Evolutionary conservation across 805 yeast species (phyloP).

Genomic region (Candida sakaeoensis): DNA sequence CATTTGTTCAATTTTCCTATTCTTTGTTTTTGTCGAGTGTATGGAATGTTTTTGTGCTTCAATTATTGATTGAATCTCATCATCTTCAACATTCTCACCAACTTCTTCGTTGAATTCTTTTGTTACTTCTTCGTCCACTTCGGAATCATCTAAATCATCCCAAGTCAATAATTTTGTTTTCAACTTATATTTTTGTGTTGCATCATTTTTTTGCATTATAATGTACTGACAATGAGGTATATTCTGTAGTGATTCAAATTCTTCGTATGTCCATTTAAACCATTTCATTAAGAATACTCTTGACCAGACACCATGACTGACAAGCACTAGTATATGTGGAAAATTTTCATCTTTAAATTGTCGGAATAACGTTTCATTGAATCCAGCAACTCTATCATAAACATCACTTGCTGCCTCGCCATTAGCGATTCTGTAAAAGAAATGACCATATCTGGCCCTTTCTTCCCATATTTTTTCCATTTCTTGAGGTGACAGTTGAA

Average conservation of each 20-base stretch:
- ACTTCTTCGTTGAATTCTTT: conserved; percentile 37
- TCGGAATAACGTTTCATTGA: conserved; percentile 81
- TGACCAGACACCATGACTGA: conserved; percentile 93
- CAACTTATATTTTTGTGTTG: conserved; percentile 50
- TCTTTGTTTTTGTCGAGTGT: conserved; percentile 38
- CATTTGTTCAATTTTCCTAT: conserved; percentile 37
- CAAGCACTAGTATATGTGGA: conserved; percentile 79
- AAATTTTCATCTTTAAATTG: conserved; percentile 68
- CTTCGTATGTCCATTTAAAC: conserved; percentile 91
- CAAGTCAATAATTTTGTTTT: conserved; percentile 66
- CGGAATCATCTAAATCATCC: conserved; percentile 52
- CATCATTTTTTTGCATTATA: conserved; percentile 62
- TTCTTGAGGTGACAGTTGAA: conserved; percentile 70
- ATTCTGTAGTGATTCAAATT: conserved; percentile 78
- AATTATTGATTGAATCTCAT: conserved; percentile 35
- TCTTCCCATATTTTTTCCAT: conserved; percentile 84
- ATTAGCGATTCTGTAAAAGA: conserved; percentile 82
- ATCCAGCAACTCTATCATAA: conserved; percentile 84
- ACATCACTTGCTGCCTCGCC: conserved; percentile 98
- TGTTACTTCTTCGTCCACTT: conserved; percentile 34
- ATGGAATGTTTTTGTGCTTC: conserved; percentile 37
- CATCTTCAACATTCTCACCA: conserved; percentile 30
- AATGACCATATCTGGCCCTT: conserved; percentile 77
- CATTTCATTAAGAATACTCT: conserved; percentile 91
- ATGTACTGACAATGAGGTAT: conserved; percentile 82